phyloP scores from a whole-genome alignment of 2,329 filamentous ascomycete genomes.

The Shiraia bambusicola region DNA sequence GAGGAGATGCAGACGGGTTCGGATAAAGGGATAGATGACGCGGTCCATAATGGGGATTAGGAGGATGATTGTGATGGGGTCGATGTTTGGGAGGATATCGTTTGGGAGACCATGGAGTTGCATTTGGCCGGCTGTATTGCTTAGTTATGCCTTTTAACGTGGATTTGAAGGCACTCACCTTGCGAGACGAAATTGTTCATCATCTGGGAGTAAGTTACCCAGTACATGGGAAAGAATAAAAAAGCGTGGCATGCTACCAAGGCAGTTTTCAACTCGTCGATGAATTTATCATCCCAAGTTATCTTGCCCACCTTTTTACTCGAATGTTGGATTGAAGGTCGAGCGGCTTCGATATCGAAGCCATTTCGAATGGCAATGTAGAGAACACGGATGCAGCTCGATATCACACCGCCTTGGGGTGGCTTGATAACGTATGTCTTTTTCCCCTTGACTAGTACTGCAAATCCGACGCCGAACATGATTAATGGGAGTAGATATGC shows the following conservation, averaged over 20 bases:
- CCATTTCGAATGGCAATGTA: conserved; percentile 57
- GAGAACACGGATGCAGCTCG: conserved; percentile 58
- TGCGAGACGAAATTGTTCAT: conserved; percentile 53
- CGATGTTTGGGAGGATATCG: conserved; percentile 52
- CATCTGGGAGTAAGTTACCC: conserved; percentile 50
- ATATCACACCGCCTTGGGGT: conserved; percentile 42
- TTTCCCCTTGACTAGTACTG: conserved; percentile 47
- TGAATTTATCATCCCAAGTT: conserved; percentile 68
- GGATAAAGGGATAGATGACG: conserved; percentile 49
- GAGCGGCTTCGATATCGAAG: conserved; percentile 61
- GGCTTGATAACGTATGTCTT: conserved; percentile 42
- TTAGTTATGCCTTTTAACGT: background rate
- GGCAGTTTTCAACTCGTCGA: conserved; percentile 70
- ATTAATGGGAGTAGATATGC: conserved; percentile 64
- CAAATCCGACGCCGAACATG: conserved; percentile 66
- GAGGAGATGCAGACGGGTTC: conserved; percentile 43
- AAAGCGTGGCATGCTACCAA: conserved; percentile 71
- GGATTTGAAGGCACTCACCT: conserved; percentile 28
- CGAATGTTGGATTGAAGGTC: conserved; percentile 55
- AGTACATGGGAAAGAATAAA: conserved; percentile 51
- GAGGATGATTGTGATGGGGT: conserved; percentile 50
- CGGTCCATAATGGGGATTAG: conserved; percentile 51
- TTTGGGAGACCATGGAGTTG: conserved; percentile 50
- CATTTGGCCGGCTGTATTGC: conserved; percentile 47
- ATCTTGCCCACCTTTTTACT: conserved; percentile 46